A percentile compares a stretch with the other conserved stretches of the same genome.
These are phyloP conservation scores for Cephalotrichum gorgonifer DNA, from an alignment of 2,329 filamentous ascomycete species.

Conservation along the genomic window DNA sequence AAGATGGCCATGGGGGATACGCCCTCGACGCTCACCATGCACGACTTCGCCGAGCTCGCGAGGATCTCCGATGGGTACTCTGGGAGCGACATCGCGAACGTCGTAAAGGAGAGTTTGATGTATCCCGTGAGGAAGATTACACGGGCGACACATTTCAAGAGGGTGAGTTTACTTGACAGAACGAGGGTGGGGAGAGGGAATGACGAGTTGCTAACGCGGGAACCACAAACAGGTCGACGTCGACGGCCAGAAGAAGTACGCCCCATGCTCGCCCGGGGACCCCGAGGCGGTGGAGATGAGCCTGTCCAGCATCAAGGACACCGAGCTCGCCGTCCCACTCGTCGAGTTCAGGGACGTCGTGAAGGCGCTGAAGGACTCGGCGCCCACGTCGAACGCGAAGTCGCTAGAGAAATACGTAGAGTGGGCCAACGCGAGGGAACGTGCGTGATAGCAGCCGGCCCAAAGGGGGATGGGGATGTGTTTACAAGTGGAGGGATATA, in stretches of 20 bases:
- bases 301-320: constrained; percentile 78
- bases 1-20: constrained; percentile 90
- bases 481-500: too few relatives aligned
- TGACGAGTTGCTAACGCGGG: constrained; percentile 9
- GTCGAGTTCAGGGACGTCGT: constrained; percentile 87
- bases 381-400: constrained; percentile 82
- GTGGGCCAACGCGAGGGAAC: constrained; percentile 95
- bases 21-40: constrained; percentile 67
- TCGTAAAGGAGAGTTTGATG: constrained; percentile 94
- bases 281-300: constrained; percentile 81
- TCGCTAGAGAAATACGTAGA: constrained; percentile 78
- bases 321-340: constrained; percentile 75
- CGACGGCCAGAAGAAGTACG: constrained; percentile 59
- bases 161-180: constrained; percentile 41
- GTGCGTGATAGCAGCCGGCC: constrained; percentile 44
- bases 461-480: neutral
- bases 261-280: constrained; percentile 91
- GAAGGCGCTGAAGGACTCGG: constrained; percentile 76
- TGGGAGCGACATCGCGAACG: constrained; percentile 90
- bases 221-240: constrained; percentile 58
- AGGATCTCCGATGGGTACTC: constrained; percentile 87
- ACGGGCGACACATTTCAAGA: constrained; percentile 95
- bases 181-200: neutral
- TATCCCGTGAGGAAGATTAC: constrained; percentile 94
- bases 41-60: constrained; percentile 72